Evolutionary conservation across 805 yeast species (phyloP), one percentile per base, ranked within the genome.

Genomic region (Zygotorulaspora chibaensis): DNA sequence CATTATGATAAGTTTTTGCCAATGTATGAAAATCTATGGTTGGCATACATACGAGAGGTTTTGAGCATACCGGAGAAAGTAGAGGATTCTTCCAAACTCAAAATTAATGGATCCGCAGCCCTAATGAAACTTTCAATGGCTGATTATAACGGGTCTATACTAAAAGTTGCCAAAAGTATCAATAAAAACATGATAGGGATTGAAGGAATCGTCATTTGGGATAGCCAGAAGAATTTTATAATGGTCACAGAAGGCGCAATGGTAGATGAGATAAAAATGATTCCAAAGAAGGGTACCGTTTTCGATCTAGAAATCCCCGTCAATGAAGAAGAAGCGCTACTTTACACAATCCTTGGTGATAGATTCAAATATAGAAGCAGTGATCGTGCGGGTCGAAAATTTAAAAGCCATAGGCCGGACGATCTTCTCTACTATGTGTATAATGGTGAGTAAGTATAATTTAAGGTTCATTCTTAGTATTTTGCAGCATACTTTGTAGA

Each of bases 371-470:
- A 82, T 49, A 74, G 95, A 61, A 74, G 90, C 35, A 79, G 79
- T 8, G 97, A 90, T 56, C 73, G 98, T 47, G 80, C 95, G 0
- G 86, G 83, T 18, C 79, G 85, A 56, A 88, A 90, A 69, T 88
- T 88, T 72, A 90, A 90, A 67, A 77, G 81, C 47, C 93, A 84
- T 54, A 76, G 78, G 27, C 87, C 86, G 30, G 84, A 78, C 48
- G 85, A 81, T 59, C 56, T 80, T 48, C 38, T 59, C n/a, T 60
- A 56, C 43, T 65, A 64, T 42, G 37, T 64, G 42, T 31, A 55
- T 20, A 28, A 35, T 7, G 10, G n/a, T 10, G 16, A 38, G 10
- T 28, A 16, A 30, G 17, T 41, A 26, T 23, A 12, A 12, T 10
- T 17, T 12, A 28, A 37, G 23, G 42, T 18, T 34, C 23, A 16